Percentiles rank a stretch among this genome's conserved stretches.
Conservation (phyloP, 352 stramenopile genomes). For the Pythium utonaiense region DNA sequence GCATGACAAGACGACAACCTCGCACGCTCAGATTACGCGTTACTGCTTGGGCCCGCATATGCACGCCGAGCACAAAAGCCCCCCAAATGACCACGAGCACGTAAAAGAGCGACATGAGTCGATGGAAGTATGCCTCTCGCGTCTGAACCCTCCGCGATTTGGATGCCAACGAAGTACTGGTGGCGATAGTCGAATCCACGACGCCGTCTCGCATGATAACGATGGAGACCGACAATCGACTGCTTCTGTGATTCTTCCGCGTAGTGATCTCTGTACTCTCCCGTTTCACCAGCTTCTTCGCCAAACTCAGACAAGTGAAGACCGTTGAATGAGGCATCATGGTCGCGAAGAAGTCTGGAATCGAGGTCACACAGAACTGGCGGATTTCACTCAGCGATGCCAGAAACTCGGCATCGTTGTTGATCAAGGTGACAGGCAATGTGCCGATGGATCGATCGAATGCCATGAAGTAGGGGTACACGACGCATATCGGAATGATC, state of each 20-base stretch:
- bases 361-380: slow-evolving; percentile 17
- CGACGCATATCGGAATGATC: slow-evolving; percentile 13
- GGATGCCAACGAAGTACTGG: neutral
- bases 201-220: neutral
- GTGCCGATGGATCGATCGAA: slow-evolving; percentile 5
- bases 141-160: neutral
- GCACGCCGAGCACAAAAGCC: neutral
- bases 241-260: neutral
- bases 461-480: slow-evolving; percentile 8
- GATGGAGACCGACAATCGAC: slow-evolving; percentile 1
- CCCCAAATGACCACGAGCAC: neutral
- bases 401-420: slow-evolving; percentile 11
- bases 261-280: neutral
- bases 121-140: neutral
- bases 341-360: slow-evolving; percentile 9
- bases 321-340: slow-evolving; percentile 14
- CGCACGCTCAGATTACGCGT: neutral
- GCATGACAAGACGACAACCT: slow-evolving; percentile 8
- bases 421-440: neutral
- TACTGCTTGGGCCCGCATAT: neutral
- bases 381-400: slow-evolving; percentile 8
- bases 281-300: slow-evolving; percentile 7
- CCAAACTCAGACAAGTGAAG: slow-evolving; percentile 8
- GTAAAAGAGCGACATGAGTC: neutral
- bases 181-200: neutral